Percentiles rank a stretch among this genome's conserved stretches.
These are phyloP conservation scores for Posidonia australis DNA, from an alignment of 106 monocot genomes.

Conservation along the genomic window DNA sequence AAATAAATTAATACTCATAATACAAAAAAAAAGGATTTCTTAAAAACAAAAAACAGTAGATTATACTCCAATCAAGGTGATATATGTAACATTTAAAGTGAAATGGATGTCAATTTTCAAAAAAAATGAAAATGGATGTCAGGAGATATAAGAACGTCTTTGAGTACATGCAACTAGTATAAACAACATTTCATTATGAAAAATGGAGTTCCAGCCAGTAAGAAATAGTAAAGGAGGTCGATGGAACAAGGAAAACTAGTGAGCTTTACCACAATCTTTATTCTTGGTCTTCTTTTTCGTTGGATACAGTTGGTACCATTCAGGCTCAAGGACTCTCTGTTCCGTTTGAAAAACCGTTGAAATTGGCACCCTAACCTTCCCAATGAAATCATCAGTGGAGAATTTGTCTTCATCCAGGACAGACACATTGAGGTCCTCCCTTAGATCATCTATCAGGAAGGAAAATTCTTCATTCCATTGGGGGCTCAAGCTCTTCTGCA, in stretches of 20 bases:
- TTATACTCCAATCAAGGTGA: too few relatives aligned
- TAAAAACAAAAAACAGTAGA: too few relatives aligned
- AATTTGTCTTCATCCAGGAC: slow-evolving; percentile 64
- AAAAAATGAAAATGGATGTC: background rate
- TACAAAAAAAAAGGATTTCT: too few relatives aligned
- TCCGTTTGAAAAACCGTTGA: slow-evolving; percentile 35
- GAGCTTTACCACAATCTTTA: slow-evolving; percentile 53
- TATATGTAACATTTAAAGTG: too few relatives aligned
- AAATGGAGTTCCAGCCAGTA: background rate
- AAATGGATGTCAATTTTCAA: too few relatives aligned
- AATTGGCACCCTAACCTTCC: slow-evolving; percentile 39
- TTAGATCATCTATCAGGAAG: slow-evolving; percentile 51
- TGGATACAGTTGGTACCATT: slow-evolving; percentile 63
- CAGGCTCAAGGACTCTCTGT: slow-evolving; percentile 38
- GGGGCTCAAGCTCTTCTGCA: slow-evolving; percentile 50
- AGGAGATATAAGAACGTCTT: background rate
- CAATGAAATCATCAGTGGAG: slow-evolving; percentile 58
- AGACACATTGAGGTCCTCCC: slow-evolving; percentile 38
- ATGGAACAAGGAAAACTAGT: background rate
- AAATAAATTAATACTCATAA: too few relatives aligned
- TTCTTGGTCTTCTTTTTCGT: slow-evolving; percentile 51
- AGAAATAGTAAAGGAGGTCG: background rate
- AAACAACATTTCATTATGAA: background rate
- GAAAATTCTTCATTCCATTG: slow-evolving; percentile 68
- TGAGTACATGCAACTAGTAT: background rate